These are phyloP conservation scores for Trichoderma afroharzianum DNA, from an alignment of 2,329 filamentous ascomycete species.

Conservation along the genomic window DNA sequence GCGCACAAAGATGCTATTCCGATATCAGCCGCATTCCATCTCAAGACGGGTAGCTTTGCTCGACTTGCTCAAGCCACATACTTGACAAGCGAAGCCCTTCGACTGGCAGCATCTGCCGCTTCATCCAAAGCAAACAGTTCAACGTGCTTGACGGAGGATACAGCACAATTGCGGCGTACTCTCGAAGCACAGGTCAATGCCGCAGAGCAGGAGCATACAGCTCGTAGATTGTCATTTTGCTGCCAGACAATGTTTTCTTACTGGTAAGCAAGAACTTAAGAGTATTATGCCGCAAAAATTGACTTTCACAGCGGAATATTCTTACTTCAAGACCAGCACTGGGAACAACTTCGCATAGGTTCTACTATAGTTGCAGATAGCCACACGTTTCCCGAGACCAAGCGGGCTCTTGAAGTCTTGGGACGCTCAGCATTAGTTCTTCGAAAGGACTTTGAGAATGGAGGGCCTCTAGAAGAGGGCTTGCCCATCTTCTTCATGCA, in stretches of 20 bases:
- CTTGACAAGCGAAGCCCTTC: not conserved
- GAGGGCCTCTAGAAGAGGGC: not conserved
- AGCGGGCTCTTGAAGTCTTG: not conserved
- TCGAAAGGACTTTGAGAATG: not conserved
- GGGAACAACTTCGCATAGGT: not conserved
- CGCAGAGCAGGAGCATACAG: not conserved
- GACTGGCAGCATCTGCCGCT: not conserved
- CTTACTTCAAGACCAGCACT: not conserved
- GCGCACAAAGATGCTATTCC: not conserved
- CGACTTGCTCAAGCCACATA: not conserved
- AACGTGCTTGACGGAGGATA: not conserved
- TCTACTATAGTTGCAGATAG: not conserved
- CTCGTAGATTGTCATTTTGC: not conserved
- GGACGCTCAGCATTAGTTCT: not conserved
- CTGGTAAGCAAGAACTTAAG: not conserved
- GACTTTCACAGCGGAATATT: not conserved
- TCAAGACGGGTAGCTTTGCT: not conserved
- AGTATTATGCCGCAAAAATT: not conserved
- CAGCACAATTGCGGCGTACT: not conserved
- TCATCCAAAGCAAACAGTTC: not conserved
- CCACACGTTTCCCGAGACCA: not conserved
- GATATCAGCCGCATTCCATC: not conserved
- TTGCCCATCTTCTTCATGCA: not conserved
- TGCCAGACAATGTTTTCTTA: not conserved
- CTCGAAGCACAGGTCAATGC: not conserved